Percentiles rank a stretch among this genome's conserved stretches.
Conservation (phyloP, 768 basidiomycete species). For the Pisolithus microcarpus region DNA sequence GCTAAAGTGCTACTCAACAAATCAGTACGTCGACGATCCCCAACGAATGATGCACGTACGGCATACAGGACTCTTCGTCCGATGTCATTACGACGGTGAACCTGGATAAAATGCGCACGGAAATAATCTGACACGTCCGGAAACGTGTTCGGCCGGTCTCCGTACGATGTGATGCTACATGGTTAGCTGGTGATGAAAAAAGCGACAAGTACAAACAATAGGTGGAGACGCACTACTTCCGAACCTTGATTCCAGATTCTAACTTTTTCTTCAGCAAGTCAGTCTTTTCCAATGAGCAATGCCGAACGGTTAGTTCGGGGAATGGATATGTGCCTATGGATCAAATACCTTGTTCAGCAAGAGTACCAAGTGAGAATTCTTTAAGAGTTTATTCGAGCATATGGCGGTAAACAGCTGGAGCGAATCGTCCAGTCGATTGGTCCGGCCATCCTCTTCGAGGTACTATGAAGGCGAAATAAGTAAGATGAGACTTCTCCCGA, state of each 20-base stretch:
- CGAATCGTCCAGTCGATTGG: slow-evolving; percentile 78
- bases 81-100: slow-evolving; percentile 59
- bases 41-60: slow-evolving; percentile 36
- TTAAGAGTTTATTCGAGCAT: slow-evolving; percentile 68
- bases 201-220: slow-evolving; percentile 1
- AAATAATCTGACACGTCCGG: slow-evolving; percentile 72
- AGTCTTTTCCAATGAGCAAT: slow-evolving; percentile 34
- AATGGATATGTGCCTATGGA: slow-evolving; percentile 3
- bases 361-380: slow-evolving; percentile 65
- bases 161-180: slow-evolving; percentile 68
- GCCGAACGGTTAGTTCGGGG: slow-evolving; percentile 4
- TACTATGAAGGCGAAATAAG: slow-evolving; percentile 39
- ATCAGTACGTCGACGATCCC: slow-evolving; percentile 7
- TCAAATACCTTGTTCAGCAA: slow-evolving; percentile 66
- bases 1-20: slow-evolving; percentile 49
- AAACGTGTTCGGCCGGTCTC: slow-evolving; percentile 62
- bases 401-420: slow-evolving; percentile 70
- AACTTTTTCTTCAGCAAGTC: slow-evolving; percentile 72
- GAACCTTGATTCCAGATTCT: slow-evolving; percentile 56
- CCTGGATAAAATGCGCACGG: slow-evolving; percentile 76
- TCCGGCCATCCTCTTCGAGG: slow-evolving; percentile 72
- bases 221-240: slow-evolving; percentile 58
- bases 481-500: slow-evolving; percentile 8
- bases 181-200: background rate
- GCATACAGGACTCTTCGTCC: slow-evolving; percentile 55